Conservation (phyloP, 352 stramenopile species). For the Globisporangium viniferum region DNA sequence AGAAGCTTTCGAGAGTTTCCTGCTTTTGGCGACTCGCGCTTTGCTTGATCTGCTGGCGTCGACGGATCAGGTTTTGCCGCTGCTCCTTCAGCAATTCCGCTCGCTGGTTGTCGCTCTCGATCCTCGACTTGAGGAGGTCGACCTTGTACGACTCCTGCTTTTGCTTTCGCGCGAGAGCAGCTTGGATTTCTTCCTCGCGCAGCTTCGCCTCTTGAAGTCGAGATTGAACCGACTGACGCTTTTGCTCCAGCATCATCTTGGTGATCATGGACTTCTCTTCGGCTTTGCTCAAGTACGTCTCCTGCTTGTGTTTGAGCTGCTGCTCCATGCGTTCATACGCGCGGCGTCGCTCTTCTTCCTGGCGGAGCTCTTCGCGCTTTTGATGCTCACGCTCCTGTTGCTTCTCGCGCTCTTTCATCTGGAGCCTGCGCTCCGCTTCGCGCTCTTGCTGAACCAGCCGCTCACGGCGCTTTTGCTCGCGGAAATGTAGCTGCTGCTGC, state of each 20-base stretch:
- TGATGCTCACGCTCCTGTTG: slow-evolving; percentile 45
- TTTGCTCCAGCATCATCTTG: slow-evolving; percentile 50
- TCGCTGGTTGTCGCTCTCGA: slow-evolving; percentile 62
- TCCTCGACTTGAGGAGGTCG: slow-evolving; percentile 53
- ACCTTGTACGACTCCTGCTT: slow-evolving; percentile 63
- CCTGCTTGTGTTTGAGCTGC: slow-evolving; percentile 46
- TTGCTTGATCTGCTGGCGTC: slow-evolving; percentile 69
- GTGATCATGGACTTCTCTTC: slow-evolving; percentile 55
- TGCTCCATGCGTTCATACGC: slow-evolving; percentile 66
- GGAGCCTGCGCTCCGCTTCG: slow-evolving; percentile 36
- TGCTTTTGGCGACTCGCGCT: slow-evolving; percentile 55
- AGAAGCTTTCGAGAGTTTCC: slow-evolving; percentile 74
- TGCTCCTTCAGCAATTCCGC: slow-evolving; percentile 54
- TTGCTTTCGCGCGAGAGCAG: slow-evolving; percentile 47
- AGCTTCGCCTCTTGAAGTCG: slow-evolving; percentile 70
- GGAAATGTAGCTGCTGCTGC: slow-evolving; percentile 52
- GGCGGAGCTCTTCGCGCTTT: slow-evolving; percentile 41
- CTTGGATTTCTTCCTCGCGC: slow-evolving; percentile 77
- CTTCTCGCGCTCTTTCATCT: slow-evolving; percentile 47
- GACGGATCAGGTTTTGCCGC: slow-evolving; percentile 45
- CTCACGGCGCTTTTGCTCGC: slow-evolving; percentile 52
- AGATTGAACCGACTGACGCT: slow-evolving; percentile 40
- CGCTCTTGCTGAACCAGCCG: slow-evolving; percentile 47
- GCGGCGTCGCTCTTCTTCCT: slow-evolving; percentile 46
- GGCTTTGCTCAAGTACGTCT: slow-evolving; percentile 33